These are phyloP conservation scores for Straminergon stramineum DNA, from an alignment of 225 moss, liverwort and hornwort genomes.

Conservation along the genomic window DNA sequence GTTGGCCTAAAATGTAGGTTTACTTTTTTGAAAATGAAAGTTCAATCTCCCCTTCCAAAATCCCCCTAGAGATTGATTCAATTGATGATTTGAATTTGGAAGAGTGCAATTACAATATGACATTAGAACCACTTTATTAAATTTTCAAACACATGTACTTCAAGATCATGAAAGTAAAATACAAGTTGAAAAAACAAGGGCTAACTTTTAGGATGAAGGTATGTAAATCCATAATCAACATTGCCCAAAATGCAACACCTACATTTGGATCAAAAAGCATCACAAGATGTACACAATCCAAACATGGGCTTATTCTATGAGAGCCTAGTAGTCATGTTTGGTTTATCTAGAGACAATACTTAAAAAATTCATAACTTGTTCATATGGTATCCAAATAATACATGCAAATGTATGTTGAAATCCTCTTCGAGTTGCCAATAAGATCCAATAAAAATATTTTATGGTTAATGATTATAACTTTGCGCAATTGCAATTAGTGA, in stretches of 20 bases:
- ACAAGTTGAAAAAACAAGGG: not conserved
- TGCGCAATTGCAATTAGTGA: not conserved
- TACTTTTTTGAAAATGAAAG: not conserved
- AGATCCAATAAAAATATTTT: not conserved
- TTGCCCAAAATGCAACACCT: fast-evolving
- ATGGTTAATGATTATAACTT: not conserved
- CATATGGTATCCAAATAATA: not conserved
- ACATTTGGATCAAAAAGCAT: not conserved
- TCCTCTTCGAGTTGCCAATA: not conserved
- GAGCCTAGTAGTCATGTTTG: not conserved
- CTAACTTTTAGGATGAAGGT: not conserved
- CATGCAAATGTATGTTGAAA: not conserved
- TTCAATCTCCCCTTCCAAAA: not conserved
- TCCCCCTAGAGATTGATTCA: not conserved
- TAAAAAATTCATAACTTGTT: not conserved
- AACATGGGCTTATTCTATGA: not conserved
- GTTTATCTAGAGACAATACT: no score
- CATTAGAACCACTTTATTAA: not conserved
- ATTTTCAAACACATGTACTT: no score
- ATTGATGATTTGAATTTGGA: not conserved
- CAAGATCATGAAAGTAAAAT: not conserved
- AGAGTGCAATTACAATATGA: not conserved
- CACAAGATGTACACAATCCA: not conserved
- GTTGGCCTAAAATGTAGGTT: not conserved
- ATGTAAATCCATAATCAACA: not conserved